These are phyloP conservation scores for Colletotrichum sp. DNA, from an alignment of 2,329 filamentous ascomycete genomes.

Conservation along the genomic window DNA sequence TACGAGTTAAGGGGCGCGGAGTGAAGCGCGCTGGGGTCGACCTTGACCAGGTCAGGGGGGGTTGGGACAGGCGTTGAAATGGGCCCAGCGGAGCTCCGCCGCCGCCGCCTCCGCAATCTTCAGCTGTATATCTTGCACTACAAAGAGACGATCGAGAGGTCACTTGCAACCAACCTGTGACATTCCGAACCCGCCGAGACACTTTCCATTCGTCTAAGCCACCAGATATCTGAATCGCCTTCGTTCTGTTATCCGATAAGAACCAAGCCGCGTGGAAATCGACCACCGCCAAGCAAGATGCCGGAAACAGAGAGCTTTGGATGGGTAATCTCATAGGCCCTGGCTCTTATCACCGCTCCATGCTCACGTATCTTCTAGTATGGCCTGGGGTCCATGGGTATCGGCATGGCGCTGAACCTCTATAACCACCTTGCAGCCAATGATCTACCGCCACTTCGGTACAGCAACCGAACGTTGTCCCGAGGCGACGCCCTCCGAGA, in stretches of 20 bases:
- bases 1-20: not conserved
- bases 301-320: not conserved
- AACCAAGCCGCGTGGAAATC: not conserved
- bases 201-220: not conserved
- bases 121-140: not conserved
- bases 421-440: slow-evolving; percentile 39
- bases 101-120: not conserved
- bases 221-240: not conserved
- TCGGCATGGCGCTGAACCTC: slow-evolving; percentile 45
- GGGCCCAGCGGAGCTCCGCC: slow-evolving; percentile 9
- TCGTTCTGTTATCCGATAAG: not conserved
- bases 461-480: slow-evolving; percentile 42
- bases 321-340: not conserved
- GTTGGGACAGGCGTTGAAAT: not conserved
- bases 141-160: not conserved
- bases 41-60: not conserved
- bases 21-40: not conserved
- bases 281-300: not conserved
- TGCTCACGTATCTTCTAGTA: not conserved
- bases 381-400: slow-evolving; percentile 48
- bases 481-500: slow-evolving; percentile 37
- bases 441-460: slow-evolving; percentile 34
- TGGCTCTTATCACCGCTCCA: not conserved
- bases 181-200: not conserved
- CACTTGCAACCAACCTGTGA: not conserved